Conservation (phyloP, 2,329 filamentous ascomycete species). For the Diplodia scrobiculata region DNA sequence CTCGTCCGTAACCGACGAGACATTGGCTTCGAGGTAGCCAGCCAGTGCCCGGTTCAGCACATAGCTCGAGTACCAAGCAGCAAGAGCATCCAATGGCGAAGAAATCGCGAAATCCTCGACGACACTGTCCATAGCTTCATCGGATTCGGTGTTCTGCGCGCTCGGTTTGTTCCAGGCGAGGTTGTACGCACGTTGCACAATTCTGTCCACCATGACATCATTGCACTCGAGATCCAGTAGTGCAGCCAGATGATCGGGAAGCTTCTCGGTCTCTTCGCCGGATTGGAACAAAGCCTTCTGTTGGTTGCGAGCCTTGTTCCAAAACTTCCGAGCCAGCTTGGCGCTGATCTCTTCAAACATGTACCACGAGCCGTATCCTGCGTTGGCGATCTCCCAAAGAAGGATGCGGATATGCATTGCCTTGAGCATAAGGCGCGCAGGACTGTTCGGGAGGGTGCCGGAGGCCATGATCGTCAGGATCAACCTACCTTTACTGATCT, state of each 20-base stretch:
- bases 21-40: slow-evolving; percentile 58
- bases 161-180: slow-evolving; percentile 84
- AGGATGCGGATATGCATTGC: slow-evolving; percentile 88
- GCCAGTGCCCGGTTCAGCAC: slow-evolving; percentile 70
- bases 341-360: slow-evolving; percentile 70
- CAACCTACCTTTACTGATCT: slow-evolving; percentile 84
- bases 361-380: slow-evolving; percentile 64
- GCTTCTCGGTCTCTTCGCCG: slow-evolving; percentile 56
- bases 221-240: slow-evolving; percentile 80
- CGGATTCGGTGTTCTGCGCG: slow-evolving; percentile 64
- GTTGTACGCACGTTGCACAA: slow-evolving; percentile 85
- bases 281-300: slow-evolving; percentile 50
- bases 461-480: slow-evolving; percentile 86
- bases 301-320: slow-evolving; percentile 76
- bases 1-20: slow-evolving; percentile 39
- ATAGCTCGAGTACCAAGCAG: slow-evolving; percentile 85
- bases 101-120: slow-evolving; percentile 83
- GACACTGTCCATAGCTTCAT: slow-evolving; percentile 77
- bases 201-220: slow-evolving; percentile 73
- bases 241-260: slow-evolving; percentile 74
- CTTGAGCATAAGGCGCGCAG: slow-evolving; percentile 83
- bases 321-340: slow-evolving; percentile 72
- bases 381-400: slow-evolving; percentile 73
- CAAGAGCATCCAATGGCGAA: slow-evolving; percentile 84
- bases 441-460: slow-evolving; percentile 80